Evolutionary conservation across 2,329 filamentous ascomycete species (phyloP), one percentile per base, ranked within the genome.

Genomic region (Xylariaceae sp.): DNA sequence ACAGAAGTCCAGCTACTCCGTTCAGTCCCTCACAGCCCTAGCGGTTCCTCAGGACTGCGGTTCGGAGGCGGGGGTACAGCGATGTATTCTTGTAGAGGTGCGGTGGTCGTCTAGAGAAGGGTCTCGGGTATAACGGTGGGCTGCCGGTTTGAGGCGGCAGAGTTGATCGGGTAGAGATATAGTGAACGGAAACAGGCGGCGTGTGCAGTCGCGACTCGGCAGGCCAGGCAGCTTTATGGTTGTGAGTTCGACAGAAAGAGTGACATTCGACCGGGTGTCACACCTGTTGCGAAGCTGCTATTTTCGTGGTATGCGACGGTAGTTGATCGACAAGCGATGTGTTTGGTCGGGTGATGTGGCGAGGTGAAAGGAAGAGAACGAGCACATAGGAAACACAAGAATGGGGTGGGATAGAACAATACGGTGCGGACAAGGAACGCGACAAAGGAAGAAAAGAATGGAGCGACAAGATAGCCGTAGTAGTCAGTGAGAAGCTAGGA

Each of bases 111-210:
- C 56, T 50, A 58, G 59, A 55, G 53, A 55, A 55, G 44, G 47
- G 58, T 62, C 53, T 64, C 55, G 58, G 56, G 44, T 55, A 55
- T 48, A 50, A 54, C 57, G 61, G 61, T 37, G 54, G 55, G 53
- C 50, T 58, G 58, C 59, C 55, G 49, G 55, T 50, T 27, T 29
- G 32, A 51, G 42, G 43, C 30, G 32, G 53, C 19, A n/a, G 42
- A 32, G 32, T 42, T 27, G 9, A 29, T 42, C 6, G 40, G 51
- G 51, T 19, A 37, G 27, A 44, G 19, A 35, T 48, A 48, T 40
- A 35, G 42, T 19, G 37, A 27, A 39, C 19, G 26, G 30, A 45
- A 42, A 41, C 26, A 35, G 40, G 35, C 34, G 31, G 32, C 29
- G 6, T 48, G 47, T 48, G 44, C 34, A 30, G 40, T 40, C 12